phyloP scores from a whole-genome alignment of 2,329 filamentous ascomycete genomes.

The Aspergillus nomiae region DNA sequence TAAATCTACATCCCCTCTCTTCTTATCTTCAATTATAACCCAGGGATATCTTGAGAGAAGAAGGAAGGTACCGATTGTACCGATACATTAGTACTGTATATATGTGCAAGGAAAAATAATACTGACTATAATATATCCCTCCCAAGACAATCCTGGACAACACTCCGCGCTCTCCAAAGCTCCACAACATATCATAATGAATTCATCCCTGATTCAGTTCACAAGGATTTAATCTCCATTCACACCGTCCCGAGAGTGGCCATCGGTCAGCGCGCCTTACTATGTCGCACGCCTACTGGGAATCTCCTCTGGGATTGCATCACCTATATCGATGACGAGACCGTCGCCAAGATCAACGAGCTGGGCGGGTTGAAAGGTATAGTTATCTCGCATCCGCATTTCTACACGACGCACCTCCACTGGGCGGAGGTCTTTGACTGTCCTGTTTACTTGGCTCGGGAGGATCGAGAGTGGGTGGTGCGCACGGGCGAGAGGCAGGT shows the following conservation, averaged over 20 bases:
- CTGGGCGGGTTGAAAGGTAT: constrained; percentile 72
- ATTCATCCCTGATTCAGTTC: constrained; percentile 20
- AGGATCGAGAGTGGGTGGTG: constrained; percentile 68
- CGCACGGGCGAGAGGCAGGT: constrained; percentile 40
- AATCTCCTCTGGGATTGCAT: constrained; percentile 83
- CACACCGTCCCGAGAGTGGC: constrained; percentile 58
- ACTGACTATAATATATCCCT: background rate
- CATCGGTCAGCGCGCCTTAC: constrained; percentile 74
- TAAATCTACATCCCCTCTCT: constrained; percentile 7
- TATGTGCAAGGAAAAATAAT: background rate
- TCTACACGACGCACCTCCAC: constrained; percentile 73
- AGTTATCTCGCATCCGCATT: constrained; percentile 79
- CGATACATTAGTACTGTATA: background rate
- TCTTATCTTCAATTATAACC: too few relatives aligned
- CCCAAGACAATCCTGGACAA: constrained; percentile 31
- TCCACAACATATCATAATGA: constrained; percentile 24
- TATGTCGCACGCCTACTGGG: constrained; percentile 65
- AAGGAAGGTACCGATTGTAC: background rate
- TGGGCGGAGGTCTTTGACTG: constrained; percentile 72
- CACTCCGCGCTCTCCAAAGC: constrained; percentile 26
- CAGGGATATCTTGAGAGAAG: background rate
- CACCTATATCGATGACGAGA: constrained; percentile 67
- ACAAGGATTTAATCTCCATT: constrained; percentile 27
- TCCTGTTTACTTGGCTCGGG: constrained; percentile 67
- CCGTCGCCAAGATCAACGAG: constrained; percentile 56